Evolutionary conservation across 163 green algal species (phyloP), one percentile per base, ranked within the genome.

Genomic region (Trebouxia gelatinosa): DNA sequence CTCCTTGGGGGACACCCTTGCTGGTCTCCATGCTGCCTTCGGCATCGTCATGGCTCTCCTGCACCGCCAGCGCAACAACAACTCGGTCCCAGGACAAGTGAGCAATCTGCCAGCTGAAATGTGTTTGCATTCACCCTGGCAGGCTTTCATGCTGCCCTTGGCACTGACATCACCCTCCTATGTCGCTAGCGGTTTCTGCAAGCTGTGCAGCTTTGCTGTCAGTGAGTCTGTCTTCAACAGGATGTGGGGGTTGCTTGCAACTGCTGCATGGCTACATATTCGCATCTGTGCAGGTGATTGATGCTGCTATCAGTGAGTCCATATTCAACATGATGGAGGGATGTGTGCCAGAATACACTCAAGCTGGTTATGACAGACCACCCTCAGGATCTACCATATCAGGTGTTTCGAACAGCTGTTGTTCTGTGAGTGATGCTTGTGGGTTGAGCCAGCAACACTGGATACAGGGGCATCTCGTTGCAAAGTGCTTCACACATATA

Each of bases 281-380:
- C n/a, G n/a, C 64, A 35, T 31, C 28, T 7, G n/a, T 59, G n/a
- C 87, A 96, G 86, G 87, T 94, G 31, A 85, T 96, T 6, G 91
- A 96, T 75, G 89, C 90, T 2, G 71, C 89, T 65, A 96, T 96
- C 79, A 87, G 34, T 32, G 91, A 96, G 85, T 85, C 54, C 40
- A 83, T 95, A n/a, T 94, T 93, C 85, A 94, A 92, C 78, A 93
- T 95, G 87, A 77, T 96, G 80, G 91, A 96, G 79, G 83, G 77
- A 21, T 93, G 88, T 62, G 77, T 94, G 26, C 54, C 90, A 3
- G 90, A 95, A 75, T 86, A 82, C 46, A 82, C 71, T 1, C 70
- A 74, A 58, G 74, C 79, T 64, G 88, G 85, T 3, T 54, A 87
- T 43, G 83, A 91, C 70, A 67, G 91, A 7, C 84, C 81, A 6